Evolutionary conservation across 257 asterid species (phyloP).

Genomic region (Solanum piurae): DNA sequence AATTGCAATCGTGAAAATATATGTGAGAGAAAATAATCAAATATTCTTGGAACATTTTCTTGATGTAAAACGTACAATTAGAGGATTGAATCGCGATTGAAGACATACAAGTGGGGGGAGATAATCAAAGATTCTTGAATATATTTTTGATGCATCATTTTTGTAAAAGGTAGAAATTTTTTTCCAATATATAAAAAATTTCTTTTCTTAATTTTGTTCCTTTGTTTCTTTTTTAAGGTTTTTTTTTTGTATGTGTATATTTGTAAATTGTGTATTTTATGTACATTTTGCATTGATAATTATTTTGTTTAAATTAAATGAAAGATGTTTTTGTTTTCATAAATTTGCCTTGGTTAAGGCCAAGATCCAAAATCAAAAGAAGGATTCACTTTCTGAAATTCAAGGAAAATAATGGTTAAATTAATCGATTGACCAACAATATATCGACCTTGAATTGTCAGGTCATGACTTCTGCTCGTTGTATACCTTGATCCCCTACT

Average conservation of each 20-base stretch:
- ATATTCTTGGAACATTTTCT: background rate
- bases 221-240: background rate
- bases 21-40: background rate
- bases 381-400: background rate
- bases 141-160: background rate
- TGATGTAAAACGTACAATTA: background rate
- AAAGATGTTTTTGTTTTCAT: background rate
- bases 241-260: background rate
- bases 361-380: background rate
- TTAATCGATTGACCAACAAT: no score
- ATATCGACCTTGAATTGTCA: background rate
- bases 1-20: background rate
- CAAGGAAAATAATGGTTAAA: background rate
- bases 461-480: background rate
- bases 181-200: background rate
- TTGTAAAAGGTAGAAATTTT: background rate
- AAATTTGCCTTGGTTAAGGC: background rate
- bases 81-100: background rate
- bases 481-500: background rate
- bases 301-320: background rate
- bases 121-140: background rate
- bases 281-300: background rate
- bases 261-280: background rate
- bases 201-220: no score
- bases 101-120: background rate